These are phyloP conservation scores for Saturnispora serradocipensis DNA, from an alignment of 805 yeast genomes.

Conservation along the genomic window DNA sequence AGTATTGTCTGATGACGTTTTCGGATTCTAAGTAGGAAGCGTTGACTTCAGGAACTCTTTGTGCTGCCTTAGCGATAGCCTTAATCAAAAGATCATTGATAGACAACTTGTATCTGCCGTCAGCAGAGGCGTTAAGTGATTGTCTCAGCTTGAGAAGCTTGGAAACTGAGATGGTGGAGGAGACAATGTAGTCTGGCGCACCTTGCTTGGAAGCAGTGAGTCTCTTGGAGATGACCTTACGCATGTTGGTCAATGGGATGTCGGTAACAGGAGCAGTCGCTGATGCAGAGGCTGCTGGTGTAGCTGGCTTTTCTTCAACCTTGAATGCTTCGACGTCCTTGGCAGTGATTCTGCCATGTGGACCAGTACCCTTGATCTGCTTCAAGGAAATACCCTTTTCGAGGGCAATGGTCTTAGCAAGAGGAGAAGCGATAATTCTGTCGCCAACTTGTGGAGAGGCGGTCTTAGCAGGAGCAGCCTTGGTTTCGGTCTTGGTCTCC, in stretches of 20 bases:
- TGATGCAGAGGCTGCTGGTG: constrained; percentile 35
- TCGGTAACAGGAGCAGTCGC: constrained; percentile 58
- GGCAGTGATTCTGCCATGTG: constrained; percentile 88
- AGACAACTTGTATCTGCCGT: constrained; percentile 82
- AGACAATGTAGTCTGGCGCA: constrained; percentile 88
- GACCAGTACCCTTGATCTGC: constrained; percentile 86
- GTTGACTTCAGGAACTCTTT: constrained; percentile 89
- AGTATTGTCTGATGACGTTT: constrained; percentile 86
- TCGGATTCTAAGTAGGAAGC: constrained; percentile 86
- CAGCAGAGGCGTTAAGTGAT: constrained; percentile 74
- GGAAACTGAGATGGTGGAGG: constrained; percentile 76
- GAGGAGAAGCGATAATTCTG: constrained; percentile 88
- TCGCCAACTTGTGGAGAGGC: constrained; percentile 36
- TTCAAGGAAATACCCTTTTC: constrained; percentile 86
- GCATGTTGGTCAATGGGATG: constrained; percentile 82
- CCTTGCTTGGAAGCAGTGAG: constrained; percentile 75
- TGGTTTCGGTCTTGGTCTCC: background rate
- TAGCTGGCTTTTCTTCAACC: constrained; percentile 19
- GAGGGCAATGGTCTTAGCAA: constrained; percentile 86
- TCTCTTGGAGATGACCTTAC: constrained; percentile 88
- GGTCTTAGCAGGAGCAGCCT: constrained; percentile 24
- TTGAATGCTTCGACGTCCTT: constrained; percentile 67
- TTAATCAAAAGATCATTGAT: constrained; percentile 91
- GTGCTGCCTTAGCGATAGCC: constrained; percentile 85
- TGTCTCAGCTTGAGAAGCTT: constrained; percentile 89